A percentile compares a stretch with the other conserved stretches of the same genome.
Evolutionary conservation across 164 flowering plant genomes (phyloP).

Genomic region (Nelumbo lutea): DNA sequence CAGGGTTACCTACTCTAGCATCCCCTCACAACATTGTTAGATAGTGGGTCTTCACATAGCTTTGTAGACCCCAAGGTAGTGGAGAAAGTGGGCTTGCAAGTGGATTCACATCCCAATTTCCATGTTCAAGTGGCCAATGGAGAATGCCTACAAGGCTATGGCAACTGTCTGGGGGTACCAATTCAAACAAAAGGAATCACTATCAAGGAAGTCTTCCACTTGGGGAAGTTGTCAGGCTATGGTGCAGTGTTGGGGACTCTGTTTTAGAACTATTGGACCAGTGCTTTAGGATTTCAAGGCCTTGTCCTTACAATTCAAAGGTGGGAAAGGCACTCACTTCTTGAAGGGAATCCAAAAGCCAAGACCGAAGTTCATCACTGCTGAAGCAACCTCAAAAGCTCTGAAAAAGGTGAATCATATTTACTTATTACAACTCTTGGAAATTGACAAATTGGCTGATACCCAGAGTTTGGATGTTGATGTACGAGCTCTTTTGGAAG

Average conservation of each 20-base stretch:
- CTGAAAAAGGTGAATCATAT: too few species aligned
- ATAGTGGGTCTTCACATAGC: too few species aligned
- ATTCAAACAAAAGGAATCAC: not conserved
- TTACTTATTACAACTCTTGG: too few species aligned
- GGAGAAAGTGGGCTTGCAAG: too few species aligned
- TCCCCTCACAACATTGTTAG: too few species aligned
- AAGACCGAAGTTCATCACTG: not conserved
- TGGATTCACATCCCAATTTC: not conserved
- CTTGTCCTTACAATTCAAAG: not conserved
- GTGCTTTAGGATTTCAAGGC: not conserved
- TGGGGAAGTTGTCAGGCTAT: not conserved
- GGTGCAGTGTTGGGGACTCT: constrained; percentile 1
- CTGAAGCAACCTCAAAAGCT: not conserved
- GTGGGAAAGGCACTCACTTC: not conserved
- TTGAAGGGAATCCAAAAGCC: not conserved
- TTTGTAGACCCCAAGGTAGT: too few species aligned
- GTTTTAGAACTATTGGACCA: not conserved
- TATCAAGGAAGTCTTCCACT: not conserved
- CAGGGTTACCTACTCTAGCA: too few species aligned
- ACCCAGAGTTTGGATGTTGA: not conserved
- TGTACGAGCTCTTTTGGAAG: not conserved
- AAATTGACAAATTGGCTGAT: not conserved
- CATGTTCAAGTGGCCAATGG: constrained; percentile 4
- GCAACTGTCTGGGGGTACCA: not conserved
- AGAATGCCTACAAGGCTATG: not conserved